These are phyloP conservation scores for Capronia americana DNA, from an alignment of 2,329 filamentous ascomycete species.

Conservation along the genomic window DNA sequence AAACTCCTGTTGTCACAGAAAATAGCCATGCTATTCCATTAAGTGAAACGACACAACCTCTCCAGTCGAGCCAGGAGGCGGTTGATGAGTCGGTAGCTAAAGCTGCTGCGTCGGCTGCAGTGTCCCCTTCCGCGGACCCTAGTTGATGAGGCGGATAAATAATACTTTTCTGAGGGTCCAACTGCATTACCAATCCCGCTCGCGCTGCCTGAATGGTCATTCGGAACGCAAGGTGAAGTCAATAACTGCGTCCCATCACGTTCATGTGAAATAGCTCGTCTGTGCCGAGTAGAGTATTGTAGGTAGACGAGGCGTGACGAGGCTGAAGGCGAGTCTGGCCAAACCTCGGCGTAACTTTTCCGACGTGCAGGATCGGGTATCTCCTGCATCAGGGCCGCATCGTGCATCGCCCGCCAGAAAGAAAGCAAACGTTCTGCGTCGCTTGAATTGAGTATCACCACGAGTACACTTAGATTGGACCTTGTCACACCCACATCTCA, in stretches of 20 bases:
- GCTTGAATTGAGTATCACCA: slow-evolving; percentile 1
- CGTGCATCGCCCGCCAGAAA: not conserved
- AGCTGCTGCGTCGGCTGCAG: not conserved
- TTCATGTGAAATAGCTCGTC: not conserved
- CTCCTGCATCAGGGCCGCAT: not conserved
- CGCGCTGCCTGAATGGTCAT: not conserved
- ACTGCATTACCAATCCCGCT: not conserved
- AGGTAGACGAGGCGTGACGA: no score
- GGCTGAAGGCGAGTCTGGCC: not conserved
- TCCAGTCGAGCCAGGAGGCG: not conserved
- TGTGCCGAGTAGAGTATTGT: no score
- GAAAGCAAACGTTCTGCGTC: not conserved
- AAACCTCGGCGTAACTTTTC: slow-evolving; percentile 14
- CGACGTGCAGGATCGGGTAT: not conserved
- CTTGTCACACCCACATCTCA: not conserved
- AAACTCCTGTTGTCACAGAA: not conserved
- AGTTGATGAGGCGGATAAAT: not conserved
- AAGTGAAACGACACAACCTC: not conserved
- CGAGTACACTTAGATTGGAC: not conserved
- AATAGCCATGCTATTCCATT: not conserved
- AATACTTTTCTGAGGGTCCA: not conserved
- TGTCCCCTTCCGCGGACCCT: not conserved
- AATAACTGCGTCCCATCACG: not conserved
- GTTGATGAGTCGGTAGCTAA: not conserved
- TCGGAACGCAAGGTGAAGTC: not conserved